Conservation (phyloP, 495 filamentous ascomycete species). For the Penicillium subrubescens region DNA sequence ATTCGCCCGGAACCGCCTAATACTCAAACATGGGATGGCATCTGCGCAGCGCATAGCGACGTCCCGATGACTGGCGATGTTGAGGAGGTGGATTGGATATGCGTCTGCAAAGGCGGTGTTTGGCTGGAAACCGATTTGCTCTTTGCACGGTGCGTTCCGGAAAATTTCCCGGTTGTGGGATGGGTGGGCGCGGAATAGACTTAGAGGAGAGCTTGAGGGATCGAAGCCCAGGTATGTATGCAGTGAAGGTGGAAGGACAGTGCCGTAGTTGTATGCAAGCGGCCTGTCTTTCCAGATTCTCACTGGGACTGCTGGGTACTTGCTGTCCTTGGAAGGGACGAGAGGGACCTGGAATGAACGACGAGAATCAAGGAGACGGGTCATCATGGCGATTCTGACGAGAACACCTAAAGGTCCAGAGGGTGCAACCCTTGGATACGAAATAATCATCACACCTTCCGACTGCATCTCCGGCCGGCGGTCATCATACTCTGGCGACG, state of each 20-base stretch:
- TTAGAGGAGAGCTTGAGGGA: constrained; percentile 51
- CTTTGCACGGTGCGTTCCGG: constrained; percentile 72
- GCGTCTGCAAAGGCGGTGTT: constrained; percentile 83
- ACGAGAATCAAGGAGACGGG: constrained; percentile 28
- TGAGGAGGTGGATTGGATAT: constrained; percentile 84
- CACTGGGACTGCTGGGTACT: constrained; percentile 64
- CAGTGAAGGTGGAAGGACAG: constrained; percentile 58
- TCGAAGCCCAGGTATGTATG: constrained; percentile 49
- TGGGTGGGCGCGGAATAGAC: constrained; percentile 72
- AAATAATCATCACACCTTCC: constrained; percentile 41
- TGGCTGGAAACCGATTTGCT: constrained; percentile 72
- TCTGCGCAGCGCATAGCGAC: constrained; percentile 51
- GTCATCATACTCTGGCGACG: constrained; percentile 39
- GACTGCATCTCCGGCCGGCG: constrained; percentile 39
- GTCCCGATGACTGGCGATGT: constrained; percentile 70
- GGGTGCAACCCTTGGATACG: constrained; percentile 34
- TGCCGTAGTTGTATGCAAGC: constrained; percentile 47
- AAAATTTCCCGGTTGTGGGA: constrained; percentile 65
- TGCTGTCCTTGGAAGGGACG: constrained; percentile 52
- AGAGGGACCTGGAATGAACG: constrained; percentile 64
- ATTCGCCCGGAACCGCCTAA: constrained; percentile 79
- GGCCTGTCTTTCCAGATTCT: constrained; percentile 78
- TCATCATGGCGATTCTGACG: constrained; percentile 19
- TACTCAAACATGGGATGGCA: constrained; percentile 63
- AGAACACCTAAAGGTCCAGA: constrained; percentile 9